Percentiles rank a stretch among this genome's conserved stretches.
These are phyloP conservation scores for Sindora glabra DNA, from an alignment of 306 rosid species.

Conservation along the genomic window DNA sequence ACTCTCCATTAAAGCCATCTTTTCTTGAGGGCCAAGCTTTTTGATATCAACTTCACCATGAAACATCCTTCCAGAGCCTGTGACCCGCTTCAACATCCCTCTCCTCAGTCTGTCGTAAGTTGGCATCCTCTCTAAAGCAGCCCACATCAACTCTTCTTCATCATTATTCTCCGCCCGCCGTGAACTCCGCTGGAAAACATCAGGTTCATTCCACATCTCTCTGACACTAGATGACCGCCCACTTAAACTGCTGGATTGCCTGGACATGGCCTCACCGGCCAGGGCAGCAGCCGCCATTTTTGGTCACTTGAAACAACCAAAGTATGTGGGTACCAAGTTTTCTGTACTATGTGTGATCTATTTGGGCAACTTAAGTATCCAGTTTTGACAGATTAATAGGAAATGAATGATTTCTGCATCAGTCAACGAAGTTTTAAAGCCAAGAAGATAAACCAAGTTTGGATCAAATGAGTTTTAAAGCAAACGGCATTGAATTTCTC, in stretches of 20 bases:
- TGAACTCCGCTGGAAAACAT: slow-evolving; percentile 31
- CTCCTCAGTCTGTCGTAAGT: slow-evolving; percentile 50
- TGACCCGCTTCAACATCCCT: slow-evolving; percentile 44
- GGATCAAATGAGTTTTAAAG: no score
- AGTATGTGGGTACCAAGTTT: no score
- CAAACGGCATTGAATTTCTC: no score
- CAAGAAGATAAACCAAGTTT: no score
- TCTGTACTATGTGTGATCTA: no score
- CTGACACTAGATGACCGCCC: slow-evolving; percentile 40
- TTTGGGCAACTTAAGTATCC: no score
- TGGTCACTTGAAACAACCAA: no score
- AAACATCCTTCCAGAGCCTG: slow-evolving; percentile 27
- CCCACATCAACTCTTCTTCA: slow-evolving; percentile 61
- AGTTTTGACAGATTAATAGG: no score
- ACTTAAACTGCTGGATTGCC: slow-evolving; percentile 41
- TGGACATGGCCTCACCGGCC: slow-evolving; percentile 28
- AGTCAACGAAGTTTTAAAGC: no score
- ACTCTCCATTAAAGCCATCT: slow-evolving; percentile 45
- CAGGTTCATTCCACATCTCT: slow-evolving; percentile 55
- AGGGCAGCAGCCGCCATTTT: slow-evolving; percentile 39
- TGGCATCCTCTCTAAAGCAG: slow-evolving; percentile 62
- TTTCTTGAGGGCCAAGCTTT: slow-evolving; percentile 40
- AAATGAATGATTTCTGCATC: no score
- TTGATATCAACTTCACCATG: slow-evolving; percentile 42
- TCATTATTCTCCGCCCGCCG: slow-evolving; percentile 26